A percentile compares a stretch with the other conserved stretches of the same genome.
phyloP scores from a whole-genome alignment of 2,329 filamentous ascomycete species.

The Pezicula carpinea region DNA sequence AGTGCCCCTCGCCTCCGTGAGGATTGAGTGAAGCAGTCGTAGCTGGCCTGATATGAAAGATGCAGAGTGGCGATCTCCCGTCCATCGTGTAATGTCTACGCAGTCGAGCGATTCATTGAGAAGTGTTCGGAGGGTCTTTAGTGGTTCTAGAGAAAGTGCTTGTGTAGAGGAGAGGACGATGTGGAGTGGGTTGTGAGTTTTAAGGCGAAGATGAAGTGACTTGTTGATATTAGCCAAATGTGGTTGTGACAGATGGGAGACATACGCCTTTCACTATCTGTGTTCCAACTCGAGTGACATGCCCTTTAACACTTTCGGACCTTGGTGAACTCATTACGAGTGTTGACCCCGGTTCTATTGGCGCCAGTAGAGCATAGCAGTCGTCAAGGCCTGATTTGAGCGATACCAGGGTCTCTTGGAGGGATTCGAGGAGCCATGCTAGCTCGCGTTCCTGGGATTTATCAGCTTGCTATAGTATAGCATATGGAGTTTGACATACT shows the following conservation, averaged over 20 bases:
- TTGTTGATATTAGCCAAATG: slow-evolving; percentile 28
- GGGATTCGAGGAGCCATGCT: slow-evolving; percentile 29
- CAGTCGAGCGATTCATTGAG: slow-evolving; percentile 82
- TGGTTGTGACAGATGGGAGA: slow-evolving; percentile 18
- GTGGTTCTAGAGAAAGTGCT: slow-evolving; percentile 59
- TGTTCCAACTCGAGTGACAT: slow-evolving; percentile 85
- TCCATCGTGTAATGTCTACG: slow-evolving; percentile 71
- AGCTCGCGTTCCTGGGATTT: slow-evolving; percentile 25
- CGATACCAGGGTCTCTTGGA: slow-evolving; percentile 27
- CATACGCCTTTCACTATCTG: slow-evolving; percentile 84
- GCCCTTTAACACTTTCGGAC: slow-evolving; percentile 87
- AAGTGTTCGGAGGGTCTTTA: slow-evolving; percentile 68
- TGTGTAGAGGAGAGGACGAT: slow-evolving; percentile 31
- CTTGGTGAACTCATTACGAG: slow-evolving; percentile 83
- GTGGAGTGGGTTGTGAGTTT: slow-evolving; percentile 50
- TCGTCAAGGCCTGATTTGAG: slow-evolving; percentile 67
- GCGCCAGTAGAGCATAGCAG: slow-evolving; percentile 81
- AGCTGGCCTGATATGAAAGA: slow-evolving; percentile 51
- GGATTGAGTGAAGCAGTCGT: slow-evolving; percentile 48
- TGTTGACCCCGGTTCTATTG: slow-evolving; percentile 79
- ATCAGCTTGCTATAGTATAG: not conserved
- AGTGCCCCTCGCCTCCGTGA: slow-evolving; percentile 46
- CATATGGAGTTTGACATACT: slow-evolving; percentile 11
- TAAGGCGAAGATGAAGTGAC: slow-evolving; percentile 74
- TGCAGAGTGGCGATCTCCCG: slow-evolving; percentile 55